Base-by-base conservation (phyloP, 2,329 filamentous ascomycete species). In the Aspergillus novoparasiticus region DNA sequence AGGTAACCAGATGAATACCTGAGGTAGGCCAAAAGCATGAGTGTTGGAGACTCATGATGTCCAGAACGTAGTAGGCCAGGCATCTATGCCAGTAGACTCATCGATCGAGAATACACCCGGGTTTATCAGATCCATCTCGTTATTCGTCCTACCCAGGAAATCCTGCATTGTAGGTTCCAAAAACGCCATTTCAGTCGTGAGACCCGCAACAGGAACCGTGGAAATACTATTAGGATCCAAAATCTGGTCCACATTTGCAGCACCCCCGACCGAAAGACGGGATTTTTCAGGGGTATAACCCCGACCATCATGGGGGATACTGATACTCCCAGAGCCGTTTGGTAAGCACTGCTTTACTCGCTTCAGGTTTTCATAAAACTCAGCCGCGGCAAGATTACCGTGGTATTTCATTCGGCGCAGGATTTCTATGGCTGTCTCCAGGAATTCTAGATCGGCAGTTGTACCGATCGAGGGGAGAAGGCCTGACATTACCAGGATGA, bases 401-500 rank as follows among this genome's bases (percentile, higher is more conserved):
- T 75, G 69, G 34, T 68, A 64, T 59, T 67, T 70, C 69, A 75
- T 73, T 2, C 66, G 59, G 11, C 65, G 65, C 8, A 74, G 62
- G 11, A 75, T 71, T 39, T 74, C 71, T 3, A 69, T 65, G 0
- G 68, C 68, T 0, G 71, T 72, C 50, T 73, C 72, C 19, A 74
- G 68, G 3, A 67, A 46, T 2, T 65, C 63, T n/a, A 71, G 64
- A 46, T 75, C 72, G 21, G 56, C 60, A 2, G 58, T 9, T 10
- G 66, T 67, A 1, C 72, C 68, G 6, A 67, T 51, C 3, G 59
- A 32, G 28, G 69, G 61, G 3, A 74, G 61, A 23, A 71, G 66
- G 8, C 69, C 71, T 12, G 74, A 75, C 6, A 76, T 68, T 9
- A 72, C 72, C 61, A 77, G 69, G 9, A 75, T 68, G n/a, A 75